Evolutionary conservation across 2,329 filamentous ascomycete species (phyloP), one percentile per base, ranked within the genome.

Genomic region (Apiospora marii): DNA sequence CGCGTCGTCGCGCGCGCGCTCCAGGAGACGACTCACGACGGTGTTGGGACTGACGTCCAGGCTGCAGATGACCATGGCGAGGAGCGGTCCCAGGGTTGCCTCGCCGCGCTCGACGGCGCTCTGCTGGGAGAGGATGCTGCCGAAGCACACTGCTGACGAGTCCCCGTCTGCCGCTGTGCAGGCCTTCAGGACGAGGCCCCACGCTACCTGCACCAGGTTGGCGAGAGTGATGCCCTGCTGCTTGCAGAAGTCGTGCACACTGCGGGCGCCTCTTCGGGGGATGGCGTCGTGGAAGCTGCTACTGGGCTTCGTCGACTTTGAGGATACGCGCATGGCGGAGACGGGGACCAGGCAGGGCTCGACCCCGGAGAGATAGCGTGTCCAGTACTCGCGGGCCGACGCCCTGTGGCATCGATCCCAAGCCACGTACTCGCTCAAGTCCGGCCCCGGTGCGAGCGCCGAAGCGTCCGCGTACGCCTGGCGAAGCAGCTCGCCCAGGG

Each of bases 41-140:
- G 13, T 24, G 34, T 22, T 10, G 0, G 19, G 8, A 1, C 1
- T 10, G 3, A 6, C 1, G 2, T 67, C 61, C 4, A 67, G 16
- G 12, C n/a, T 43, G 37, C 61, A 67, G n/a, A 67, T n/a, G 16
- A 67, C 24, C 61, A 67, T 67, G 4, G 61, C 61, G 5, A 67
- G 22, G 19, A 67, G 61, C 3, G 61, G 61, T 0, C 61, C 61
- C 2, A 67, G 19, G 4, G 61, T 67, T 7, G 2, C n/a, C 19
- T 67, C 61, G 22, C 34, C 34, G 10, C 34, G 34, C 34, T 67
- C 61, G 7, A 67, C 34, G 3, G 61, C 19, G 34, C 34, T 44
- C 8, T 67, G 61, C 7, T 67, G 61, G 19, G 61, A 67, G 3
- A 41, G 61, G 2, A 67, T 41, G 61, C 61, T 41, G 34, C 61